Conservation (phyloP, 257 asterid species). For the Echium plantagineum region DNA sequence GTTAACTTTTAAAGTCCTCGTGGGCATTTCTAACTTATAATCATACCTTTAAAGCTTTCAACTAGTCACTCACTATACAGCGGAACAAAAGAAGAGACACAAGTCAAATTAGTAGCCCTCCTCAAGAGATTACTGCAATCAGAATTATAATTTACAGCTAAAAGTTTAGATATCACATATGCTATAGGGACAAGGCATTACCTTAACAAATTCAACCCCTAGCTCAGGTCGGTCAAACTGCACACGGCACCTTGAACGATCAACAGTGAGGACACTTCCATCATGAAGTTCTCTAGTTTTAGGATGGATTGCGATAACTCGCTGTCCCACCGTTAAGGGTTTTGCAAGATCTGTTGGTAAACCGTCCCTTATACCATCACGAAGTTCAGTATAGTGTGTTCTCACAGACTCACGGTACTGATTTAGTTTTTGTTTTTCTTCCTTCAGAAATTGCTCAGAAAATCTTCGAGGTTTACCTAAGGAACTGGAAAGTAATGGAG, state of each 20-base stretch:
- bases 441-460: slow-evolving; percentile 84
- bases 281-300: slow-evolving; percentile 85
- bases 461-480: slow-evolving; percentile 92
- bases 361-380: slow-evolving; percentile 80
- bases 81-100: neutral
- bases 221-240: slow-evolving; percentile 87
- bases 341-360: slow-evolving; percentile 81
- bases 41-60: neutral
- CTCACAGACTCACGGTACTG: slow-evolving; percentile 85
- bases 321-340: slow-evolving; percentile 93
- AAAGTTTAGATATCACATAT: neutral
- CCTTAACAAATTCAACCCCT: slow-evolving; percentile 94
- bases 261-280: slow-evolving; percentile 88
- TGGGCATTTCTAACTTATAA: neutral
- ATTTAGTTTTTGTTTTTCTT: slow-evolving; percentile 89
- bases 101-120: neutral
- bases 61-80: neutral
- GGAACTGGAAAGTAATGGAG: slow-evolving; percentile 38
- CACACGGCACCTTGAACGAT: slow-evolving; percentile 72
- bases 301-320: slow-evolving; percentile 90
- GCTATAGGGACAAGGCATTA: slow-evolving; percentile 15
- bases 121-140: neutral
- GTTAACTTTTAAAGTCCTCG: neutral
- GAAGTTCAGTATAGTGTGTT: slow-evolving; percentile 74
- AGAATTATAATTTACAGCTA: neutral